phyloP scores from a whole-genome alignment of 352 stramenopile genomes.

The Phytophthora constricta region DNA sequence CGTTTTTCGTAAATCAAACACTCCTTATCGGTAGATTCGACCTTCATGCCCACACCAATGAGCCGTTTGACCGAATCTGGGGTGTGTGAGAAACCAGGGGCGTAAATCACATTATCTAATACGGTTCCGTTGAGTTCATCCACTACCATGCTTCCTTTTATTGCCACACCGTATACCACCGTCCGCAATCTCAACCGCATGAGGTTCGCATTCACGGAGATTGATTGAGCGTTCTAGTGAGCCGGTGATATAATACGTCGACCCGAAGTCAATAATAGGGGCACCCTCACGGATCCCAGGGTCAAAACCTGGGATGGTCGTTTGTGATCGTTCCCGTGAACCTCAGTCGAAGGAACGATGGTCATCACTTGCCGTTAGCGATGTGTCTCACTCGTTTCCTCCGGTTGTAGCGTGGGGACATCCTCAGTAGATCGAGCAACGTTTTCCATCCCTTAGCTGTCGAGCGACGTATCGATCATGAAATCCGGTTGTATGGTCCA shows the following conservation, averaged over 20 bases:
- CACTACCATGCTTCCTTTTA: constrained; percentile 1
- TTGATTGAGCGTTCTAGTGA: too few species aligned
- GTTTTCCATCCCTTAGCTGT: not conserved
- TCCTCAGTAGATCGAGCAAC: not conserved
- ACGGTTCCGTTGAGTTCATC: not conserved
- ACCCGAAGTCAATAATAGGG: constrained; percentile 11
- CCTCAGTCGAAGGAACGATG: constrained; percentile 2
- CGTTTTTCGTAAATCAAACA: not conserved
- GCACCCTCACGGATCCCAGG: not conserved
- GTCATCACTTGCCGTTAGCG: too few species aligned
- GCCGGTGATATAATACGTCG: constrained; percentile 15
- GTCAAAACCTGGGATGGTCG: too few species aligned
- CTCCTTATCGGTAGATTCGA: constrained; percentile 1
- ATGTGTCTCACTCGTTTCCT: too few species aligned
- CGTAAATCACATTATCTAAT: constrained; percentile 10
- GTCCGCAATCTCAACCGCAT: constrained; percentile 13
- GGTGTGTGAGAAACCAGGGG: constrained; percentile 1
- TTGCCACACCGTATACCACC: not conserved
- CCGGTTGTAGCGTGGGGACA: too few species aligned
- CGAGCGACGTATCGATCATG: constrained; percentile 4
- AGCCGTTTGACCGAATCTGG: constrained; percentile 13
- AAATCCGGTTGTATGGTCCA: constrained; percentile 9
- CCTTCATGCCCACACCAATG: constrained; percentile 8
- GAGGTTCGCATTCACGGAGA: not conserved
- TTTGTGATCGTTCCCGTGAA: not conserved